Evolutionary conservation across 1,284 basidiomycete genomes (phyloP), one percentile per base, ranked within the genome.

Genomic region (Porogramme epimiltina): DNA sequence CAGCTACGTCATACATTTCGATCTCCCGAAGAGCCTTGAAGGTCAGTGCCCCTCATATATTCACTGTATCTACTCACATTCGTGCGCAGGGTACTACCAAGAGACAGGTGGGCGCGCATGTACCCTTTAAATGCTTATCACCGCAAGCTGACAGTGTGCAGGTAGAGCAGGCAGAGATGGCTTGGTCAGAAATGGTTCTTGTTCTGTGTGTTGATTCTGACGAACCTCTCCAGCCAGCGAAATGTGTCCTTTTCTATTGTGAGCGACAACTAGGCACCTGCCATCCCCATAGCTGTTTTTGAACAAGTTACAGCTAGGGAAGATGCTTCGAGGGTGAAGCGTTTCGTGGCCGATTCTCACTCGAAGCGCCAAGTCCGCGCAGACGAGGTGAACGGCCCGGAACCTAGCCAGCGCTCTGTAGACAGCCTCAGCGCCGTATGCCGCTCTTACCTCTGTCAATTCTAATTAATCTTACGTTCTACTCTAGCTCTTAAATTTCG

Each of bases 91-190:
- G 0, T 95, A 87, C 69, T 95, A 95, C 65, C 93, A 95, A 66
- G 92, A 95, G 67, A 94, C 91, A 46, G 91, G 91, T 57, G 80
- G 8, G 51, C 63, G 28, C 28, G 28, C 28, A 31, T 31, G 6
- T 6, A 13, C 2, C 42, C 36, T 38, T n/a, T 24, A 47, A 8
- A 18, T 19, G 33, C 2, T 2, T 24, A 41, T 8, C 23, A 15
- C 19, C 39, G 42, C 13, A 24, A 38, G 9, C 16, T 45, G 10
- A 45, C 22, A n/a, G 33, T 23, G 16, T 39, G 8, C 44, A 52
- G 87, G 89, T 28, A 78, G 91, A 52, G 93, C 89, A 38, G 93
- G 92, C n/a, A 78, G 93, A 49, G 91, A 95, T 67, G 89, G 89
- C 34, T 70, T 78, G 57, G 90, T 91, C 60, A 66, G 82, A 72